Conservation (phyloP, 148 eudicot genomes). For the Rhododendron vialii region DNA sequence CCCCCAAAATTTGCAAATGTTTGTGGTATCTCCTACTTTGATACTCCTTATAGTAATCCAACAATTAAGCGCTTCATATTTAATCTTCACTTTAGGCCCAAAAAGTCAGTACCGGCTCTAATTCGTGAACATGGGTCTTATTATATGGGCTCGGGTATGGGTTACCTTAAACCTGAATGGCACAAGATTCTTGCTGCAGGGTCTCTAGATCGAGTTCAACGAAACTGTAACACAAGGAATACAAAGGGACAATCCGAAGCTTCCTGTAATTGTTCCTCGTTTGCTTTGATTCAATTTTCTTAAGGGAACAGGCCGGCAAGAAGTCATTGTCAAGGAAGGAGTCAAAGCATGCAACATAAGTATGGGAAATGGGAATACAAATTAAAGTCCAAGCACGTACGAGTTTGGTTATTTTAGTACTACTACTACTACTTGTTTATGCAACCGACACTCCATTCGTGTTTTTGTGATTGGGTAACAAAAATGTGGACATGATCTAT, state of each 20-base stretch:
- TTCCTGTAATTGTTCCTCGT: constrained; percentile 4
- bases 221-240: not conserved
- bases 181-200: not conserved
- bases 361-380: not conserved
- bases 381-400: not conserved
- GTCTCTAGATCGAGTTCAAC: not conserved
- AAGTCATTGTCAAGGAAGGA: not conserved
- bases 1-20: too few relatives aligned
- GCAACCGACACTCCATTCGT: constrained; percentile 19
- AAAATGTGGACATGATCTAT: not conserved
- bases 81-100: too few relatives aligned
- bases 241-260: constrained; percentile 1
- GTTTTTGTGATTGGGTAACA: not conserved
- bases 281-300: not conserved
- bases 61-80: too few relatives aligned
- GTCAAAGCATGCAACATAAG: constrained; percentile 5
- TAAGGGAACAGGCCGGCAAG: not conserved
- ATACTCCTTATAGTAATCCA: too few relatives aligned
- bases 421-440: not conserved
- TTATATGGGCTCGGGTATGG: too few relatives aligned
- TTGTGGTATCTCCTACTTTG: too few relatives aligned
- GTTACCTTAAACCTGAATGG: not conserved
- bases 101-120: too few relatives aligned
- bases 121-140: not conserved
- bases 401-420: not conserved